Base-by-base conservation (phyloP, 352 stramenopile species). In the Phytophthora cryptogea region DNA sequence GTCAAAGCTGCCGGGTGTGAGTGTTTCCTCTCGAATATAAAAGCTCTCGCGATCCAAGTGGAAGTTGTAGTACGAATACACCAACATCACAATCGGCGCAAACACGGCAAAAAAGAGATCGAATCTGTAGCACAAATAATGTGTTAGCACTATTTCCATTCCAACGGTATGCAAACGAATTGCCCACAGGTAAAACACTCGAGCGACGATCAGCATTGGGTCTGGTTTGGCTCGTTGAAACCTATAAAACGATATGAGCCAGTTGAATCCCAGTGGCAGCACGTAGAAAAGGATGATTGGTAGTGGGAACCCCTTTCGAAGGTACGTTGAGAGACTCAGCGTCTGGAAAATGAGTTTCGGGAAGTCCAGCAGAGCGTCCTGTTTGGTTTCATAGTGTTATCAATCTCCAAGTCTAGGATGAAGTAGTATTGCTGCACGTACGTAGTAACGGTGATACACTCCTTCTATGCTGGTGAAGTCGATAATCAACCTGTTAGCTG, bases 91-190 rank as follows among this genome's bases (percentile, higher is more conserved):
- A 14, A 80, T 65, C 0, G 72, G 75, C 7, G 75, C 75, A n/a
- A 81, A 84, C 0, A 73, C 75, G 2, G 70, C 72, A 31, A 84
- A 84, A 56, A 84, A 84, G 16, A 84, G 67, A 27, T 84, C 72
- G 40, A 78, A 76, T 5, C 71, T 80, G 39, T 27, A 45, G 23
- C 14, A 33, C 17, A 42, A 6, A 31, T 13, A 1, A 23, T 13
- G 13, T 9, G 14, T 54, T 45, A 66, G 41, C 36, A 17, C 6
- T 2, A 41, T 10, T 41, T 41, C 36, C 13, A 23, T n/a, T 14
- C n/a, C 6, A 17, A 41, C 1, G 3, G 20, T 1, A 20, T 14
- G 3, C 5, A 23, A 10, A n/a, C 20, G n/a, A 14, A n/a, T 5
- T 16, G 57, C 70, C 36, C 48, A 80, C 54, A 80, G 55, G 42